A percentile compares a stretch with the other conserved stretches of the same genome.
These are phyloP conservation scores for Phoma sp. DNA, from an alignment of 2,329 filamentous ascomycete species.

Conservation along the genomic window DNA sequence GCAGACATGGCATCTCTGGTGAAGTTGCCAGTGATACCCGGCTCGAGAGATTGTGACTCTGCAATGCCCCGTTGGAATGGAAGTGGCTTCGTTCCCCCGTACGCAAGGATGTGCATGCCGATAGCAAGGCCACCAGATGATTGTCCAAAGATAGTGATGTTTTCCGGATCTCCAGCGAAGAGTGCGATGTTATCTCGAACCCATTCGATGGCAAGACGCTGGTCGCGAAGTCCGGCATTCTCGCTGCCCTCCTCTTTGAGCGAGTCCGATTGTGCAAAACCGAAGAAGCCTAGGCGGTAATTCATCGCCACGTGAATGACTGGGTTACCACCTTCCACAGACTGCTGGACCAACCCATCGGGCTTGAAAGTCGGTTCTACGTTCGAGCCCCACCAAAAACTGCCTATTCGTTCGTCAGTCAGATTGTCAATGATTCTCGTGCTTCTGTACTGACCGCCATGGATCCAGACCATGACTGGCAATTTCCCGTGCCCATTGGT, in stretches of 20 bases:
- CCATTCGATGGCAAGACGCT: slow-evolving; percentile 50
- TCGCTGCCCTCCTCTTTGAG: slow-evolving; percentile 41
- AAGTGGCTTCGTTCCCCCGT: slow-evolving; percentile 37
- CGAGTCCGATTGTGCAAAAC: slow-evolving; percentile 45
- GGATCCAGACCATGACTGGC: slow-evolving; percentile 67
- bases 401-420: slow-evolving; percentile 16
- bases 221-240: slow-evolving; percentile 50
- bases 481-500: slow-evolving; percentile 46
- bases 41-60: slow-evolving; percentile 58
- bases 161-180: slow-evolving; percentile 45
- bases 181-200: slow-evolving; percentile 45
- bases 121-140: slow-evolving; percentile 45
- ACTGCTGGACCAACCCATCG: slow-evolving; percentile 56
- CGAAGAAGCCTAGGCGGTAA: slow-evolving; percentile 49
- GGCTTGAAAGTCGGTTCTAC: slow-evolving; percentile 49
- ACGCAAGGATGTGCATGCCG: slow-evolving; percentile 44
- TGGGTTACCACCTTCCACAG: slow-evolving; percentile 51
- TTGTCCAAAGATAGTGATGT: slow-evolving; percentile 50
- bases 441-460: slow-evolving; percentile 55
- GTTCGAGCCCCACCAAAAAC: slow-evolving; percentile 38
- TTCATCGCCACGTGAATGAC: slow-evolving; percentile 48
- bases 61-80: slow-evolving; percentile 47
- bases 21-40: slow-evolving; percentile 56
- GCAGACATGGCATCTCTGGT: slow-evolving; percentile 56
- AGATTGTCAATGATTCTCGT: background rate